Evolutionary conservation across 495 filamentous ascomycete species (phyloP), one percentile per base, ranked within the genome.

Genomic region (Mytilinidion resinicola): DNA sequence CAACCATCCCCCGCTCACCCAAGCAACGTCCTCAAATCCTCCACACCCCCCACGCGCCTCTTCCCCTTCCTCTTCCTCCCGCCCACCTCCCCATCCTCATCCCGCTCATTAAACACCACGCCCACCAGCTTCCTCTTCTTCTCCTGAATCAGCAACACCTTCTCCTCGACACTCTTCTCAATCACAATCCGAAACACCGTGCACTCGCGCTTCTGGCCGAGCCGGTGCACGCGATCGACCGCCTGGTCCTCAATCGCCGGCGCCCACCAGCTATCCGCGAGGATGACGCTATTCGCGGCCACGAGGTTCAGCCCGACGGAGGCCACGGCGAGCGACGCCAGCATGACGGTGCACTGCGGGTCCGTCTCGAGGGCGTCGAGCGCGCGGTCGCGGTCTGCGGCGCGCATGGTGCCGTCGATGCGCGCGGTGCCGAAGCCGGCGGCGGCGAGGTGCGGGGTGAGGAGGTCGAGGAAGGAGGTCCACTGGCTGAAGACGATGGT

Each of bases 231-330:
- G 0, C 91, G 84, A 67, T 97, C 91, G 2, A 96, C 81, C 25
- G 91, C 91, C 66, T 97, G 91, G 65, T 95, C 90, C 70, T 97
- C 91, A 57, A 96, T 91, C 0, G 90, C 91, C 0, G 90, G 89
- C 3, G 90, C 90, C 65, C 91, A 96, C 91, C 90, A 96, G 44
- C 80, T 85, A 67, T 97, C 91, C 0, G 82, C 79, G 8, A 96
- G 76, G 14, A 96, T 83, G 47, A 93, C 90, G 21, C 91, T 91
- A 55, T 91, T 91, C 1, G 91, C 92, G 0, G 88, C 85, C 0
- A 90, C 87, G 12, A 97, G 82, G 63, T 97, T 96, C 39, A 97
- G 76, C 1, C 92, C 92, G 14, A 97, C 91, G 39, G 82, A 85
- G 70, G 88, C 90, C 11, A 95, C 92, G 10, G 79, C 82, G 19